phyloP scores from a whole-genome alignment of 805 yeast species.

The Sungouiozyma ichnusensis region DNA sequence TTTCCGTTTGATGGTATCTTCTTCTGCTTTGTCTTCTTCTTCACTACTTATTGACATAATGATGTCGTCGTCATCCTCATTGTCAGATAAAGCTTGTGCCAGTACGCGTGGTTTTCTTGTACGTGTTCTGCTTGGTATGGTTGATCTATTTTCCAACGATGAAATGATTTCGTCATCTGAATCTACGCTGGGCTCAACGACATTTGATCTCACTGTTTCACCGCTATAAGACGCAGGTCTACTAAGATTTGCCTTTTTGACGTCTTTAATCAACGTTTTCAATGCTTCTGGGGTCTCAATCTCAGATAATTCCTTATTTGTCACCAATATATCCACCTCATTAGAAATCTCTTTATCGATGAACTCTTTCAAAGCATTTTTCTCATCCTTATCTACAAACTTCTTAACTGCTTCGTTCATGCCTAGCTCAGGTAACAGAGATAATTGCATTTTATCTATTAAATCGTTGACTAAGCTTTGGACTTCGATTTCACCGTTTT shows the following conservation, averaged over 20 bases:
- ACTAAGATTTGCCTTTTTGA: conserved; percentile 27
- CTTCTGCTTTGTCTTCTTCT: not conserved
- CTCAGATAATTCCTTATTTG: conserved; percentile 32
- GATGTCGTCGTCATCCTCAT: not conserved
- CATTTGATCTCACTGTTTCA: too few relatives aligned
- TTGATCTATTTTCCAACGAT: not conserved
- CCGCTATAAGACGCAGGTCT: conserved; percentile 5
- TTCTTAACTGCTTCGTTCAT: conserved; percentile 61
- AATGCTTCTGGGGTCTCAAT: conserved; percentile 34
- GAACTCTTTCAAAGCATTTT: conserved; percentile 53
- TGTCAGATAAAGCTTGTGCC: not conserved
- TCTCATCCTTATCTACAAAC: conserved; percentile 78
- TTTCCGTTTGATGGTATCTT: not conserved
- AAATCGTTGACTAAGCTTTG: conserved; percentile 54
- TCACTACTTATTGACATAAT: conserved; percentile 1
- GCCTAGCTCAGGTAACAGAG: conserved; percentile 65
- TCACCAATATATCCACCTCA: conserved; percentile 40
- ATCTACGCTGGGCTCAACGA: too few relatives aligned
- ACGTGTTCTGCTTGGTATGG: not conserved
- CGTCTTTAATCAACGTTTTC: conserved; percentile 34
- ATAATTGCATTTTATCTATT: conserved; percentile 51
- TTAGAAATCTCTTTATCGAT: conserved; percentile 45
- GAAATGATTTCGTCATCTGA: not conserved
- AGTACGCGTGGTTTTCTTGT: not conserved
- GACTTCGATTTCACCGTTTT: conserved; percentile 39